phyloP scores from a whole-genome alignment of 1,284 basidiomycete genomes.

The Fomes fomentarius region DNA sequence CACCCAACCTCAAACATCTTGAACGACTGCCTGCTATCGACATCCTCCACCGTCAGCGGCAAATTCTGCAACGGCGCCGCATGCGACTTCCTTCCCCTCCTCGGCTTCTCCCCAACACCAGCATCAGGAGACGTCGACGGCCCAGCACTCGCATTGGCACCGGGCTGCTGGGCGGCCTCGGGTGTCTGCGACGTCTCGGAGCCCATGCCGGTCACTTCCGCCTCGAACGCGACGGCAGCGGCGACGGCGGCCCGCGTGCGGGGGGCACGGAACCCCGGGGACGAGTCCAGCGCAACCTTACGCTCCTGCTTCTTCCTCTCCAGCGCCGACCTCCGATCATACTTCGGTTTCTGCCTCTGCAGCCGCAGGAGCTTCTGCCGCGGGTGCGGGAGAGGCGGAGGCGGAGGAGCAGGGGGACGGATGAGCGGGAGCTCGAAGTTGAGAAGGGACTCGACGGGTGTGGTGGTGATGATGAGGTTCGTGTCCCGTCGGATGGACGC shows the following conservation, averaged over 20 bases:
- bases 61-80: constrained; percentile 40
- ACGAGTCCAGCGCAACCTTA: constrained; percentile 30
- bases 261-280: constrained; percentile 50
- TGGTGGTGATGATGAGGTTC: constrained; percentile 54
- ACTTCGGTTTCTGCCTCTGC: constrained; percentile 27
- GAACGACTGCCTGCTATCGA: constrained; percentile 79
- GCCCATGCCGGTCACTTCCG: constrained; percentile 36
- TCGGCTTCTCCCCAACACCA: constrained; percentile 8
- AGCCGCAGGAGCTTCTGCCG: constrained; percentile 1
- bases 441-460: constrained; percentile 72
- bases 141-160: too few relatives aligned
- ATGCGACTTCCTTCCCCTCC: constrained; percentile 25
- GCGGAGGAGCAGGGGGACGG: constrained; percentile 57
- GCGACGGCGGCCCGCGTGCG: constrained; percentile 47
- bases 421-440: constrained; percentile 62
- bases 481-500: constrained; percentile 54
- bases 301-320: constrained; percentile 28
- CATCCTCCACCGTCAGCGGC: constrained; percentile 63
- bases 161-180: constrained; percentile 1
- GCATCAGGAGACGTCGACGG: too few relatives aligned
- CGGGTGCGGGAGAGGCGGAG: constrained; percentile 30
- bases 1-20: constrained; percentile 86
- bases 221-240: constrained; percentile 46
- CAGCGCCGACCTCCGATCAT: constrained; percentile 43
- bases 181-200: constrained; percentile 1